Evolutionary conservation across 2,329 filamentous ascomycete species (phyloP).

Genomic region (Phyllosticta citriasiana): DNA sequence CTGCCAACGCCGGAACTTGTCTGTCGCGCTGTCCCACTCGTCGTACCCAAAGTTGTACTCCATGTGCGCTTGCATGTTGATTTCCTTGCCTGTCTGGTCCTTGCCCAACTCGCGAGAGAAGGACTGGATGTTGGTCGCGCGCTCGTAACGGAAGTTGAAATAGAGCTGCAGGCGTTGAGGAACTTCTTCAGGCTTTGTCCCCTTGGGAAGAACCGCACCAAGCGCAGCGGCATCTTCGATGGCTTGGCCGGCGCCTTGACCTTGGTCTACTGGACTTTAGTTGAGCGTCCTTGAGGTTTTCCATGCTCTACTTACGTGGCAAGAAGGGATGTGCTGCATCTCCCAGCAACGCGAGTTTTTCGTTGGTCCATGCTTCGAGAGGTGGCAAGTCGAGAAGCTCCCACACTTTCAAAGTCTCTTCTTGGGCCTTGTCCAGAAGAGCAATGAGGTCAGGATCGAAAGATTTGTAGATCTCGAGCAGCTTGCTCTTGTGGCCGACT

Average conservation of each 20-base stretch:
- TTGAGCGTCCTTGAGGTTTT: constrained; percentile 15
- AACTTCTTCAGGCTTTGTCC: constrained; percentile 4
- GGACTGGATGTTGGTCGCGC: constrained; percentile 50
- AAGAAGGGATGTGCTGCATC: constrained; percentile 61
- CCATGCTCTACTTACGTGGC: constrained; percentile 37
- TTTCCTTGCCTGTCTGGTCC: constrained; percentile 29
- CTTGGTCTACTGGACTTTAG: constrained; percentile 35
- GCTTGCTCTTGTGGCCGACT: constrained; percentile 24
- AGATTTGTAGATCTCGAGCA: constrained; percentile 31
- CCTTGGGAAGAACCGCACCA: constrained; percentile 34
- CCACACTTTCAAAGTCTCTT: constrained; percentile 29
- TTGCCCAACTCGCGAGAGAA: constrained; percentile 44
- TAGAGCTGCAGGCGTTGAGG: constrained; percentile 48
- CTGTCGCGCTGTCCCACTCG: constrained; percentile 45
- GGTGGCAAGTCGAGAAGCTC: constrained; percentile 44
- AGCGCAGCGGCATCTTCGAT: constrained; percentile 58
- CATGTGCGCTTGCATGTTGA: constrained; percentile 30
- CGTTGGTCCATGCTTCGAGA: constrained; percentile 46
- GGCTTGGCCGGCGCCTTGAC: constrained; percentile 52
- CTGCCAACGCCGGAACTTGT: constrained; percentile 41
- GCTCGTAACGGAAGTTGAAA: constrained; percentile 46
- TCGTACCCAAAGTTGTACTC: constrained; percentile 49
- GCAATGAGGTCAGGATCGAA: constrained; percentile 28
- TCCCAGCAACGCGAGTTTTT: constrained; percentile 48
- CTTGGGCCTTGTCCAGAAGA: constrained; percentile 30